Evolutionary conservation across 768 basidiomycete species (phyloP), one percentile per base, ranked within the genome.

Genomic region (Amanita thiersii): DNA sequence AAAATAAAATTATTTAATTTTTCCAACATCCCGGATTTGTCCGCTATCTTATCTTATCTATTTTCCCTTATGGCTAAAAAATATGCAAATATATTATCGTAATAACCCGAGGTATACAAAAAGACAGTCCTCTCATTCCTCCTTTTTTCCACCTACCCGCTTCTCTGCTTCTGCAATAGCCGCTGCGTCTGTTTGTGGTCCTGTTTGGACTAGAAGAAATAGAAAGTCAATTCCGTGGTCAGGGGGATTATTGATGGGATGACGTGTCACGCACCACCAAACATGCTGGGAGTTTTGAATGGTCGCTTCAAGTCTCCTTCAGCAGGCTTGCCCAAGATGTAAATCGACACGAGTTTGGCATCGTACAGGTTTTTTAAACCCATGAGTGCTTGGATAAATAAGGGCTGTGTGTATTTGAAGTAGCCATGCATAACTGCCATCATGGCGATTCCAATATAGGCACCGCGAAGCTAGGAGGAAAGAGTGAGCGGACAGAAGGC

Each of bases 311-410:
- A 72, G 52, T 92, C 88, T 9, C 91, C 93, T 17, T 81, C 81
- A 1, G 92, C 79, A 11, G 75, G 68, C 59, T 82, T 74, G 26
- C 86, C 86, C 17, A 89, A 64, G 40, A 97, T 33, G 68, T 94
- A 82, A 46, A 99, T 82, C 28, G 80, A 71, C 48, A 93, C 73
- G 12, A 76, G 75, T 57, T 90, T 90, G 44, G 86, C 81, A 54
- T 97, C 93, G 61, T 85, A 88, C 20, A 93, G 61, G 32, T 72
- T 75, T 70, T 99, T 98, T 55, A 96, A 44, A n/a, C 87, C 88
- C 90, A 94, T 96, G 51, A 99, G 74, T 9, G 77, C 77, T 61
- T 97, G 94, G 50, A 97, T 85, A 66, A 97, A 94, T 50, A 98
- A 77, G 5, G 94, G 94, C 57, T 94, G 93, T 5, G 91, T 93